These are phyloP conservation scores for Dendrobium huoshanense DNA, from an alignment of 106 monocot species.

Conservation along the genomic window DNA sequence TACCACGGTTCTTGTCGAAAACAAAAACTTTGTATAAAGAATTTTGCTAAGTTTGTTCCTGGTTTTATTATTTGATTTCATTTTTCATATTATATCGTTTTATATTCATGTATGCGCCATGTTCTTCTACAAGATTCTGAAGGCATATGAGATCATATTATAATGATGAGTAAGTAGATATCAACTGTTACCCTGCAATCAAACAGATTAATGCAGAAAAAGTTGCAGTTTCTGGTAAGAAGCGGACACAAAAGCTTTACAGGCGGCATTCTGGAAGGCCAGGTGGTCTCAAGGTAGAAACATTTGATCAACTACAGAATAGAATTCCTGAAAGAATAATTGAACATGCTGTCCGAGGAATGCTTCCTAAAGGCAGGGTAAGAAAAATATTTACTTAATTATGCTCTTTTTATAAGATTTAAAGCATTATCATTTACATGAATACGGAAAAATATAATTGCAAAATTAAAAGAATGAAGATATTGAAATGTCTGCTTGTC, in stretches of 20 bases:
- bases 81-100: not conserved
- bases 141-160: not conserved
- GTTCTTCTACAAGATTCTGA: not conserved
- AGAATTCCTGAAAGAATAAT: conserved; percentile 94
- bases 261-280: conserved; percentile 97
- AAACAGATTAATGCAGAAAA: conserved; percentile 91
- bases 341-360: conserved; percentile 87
- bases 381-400: not conserved
- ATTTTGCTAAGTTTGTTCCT: not conserved
- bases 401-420: not conserved
- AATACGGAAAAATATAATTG: not conserved
- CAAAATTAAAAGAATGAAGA: not conserved
- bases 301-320: conserved; percentile 89
- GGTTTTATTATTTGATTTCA: not conserved
- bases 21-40: not conserved
- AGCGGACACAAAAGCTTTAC: conserved; percentile 82
- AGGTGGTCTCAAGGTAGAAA: conserved; percentile 86
- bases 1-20: too few relatives aligned
- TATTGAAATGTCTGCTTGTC: too few relatives aligned
- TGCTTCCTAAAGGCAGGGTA: conserved; percentile 98
- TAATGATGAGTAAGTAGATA: not conserved
- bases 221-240: conserved; percentile 90
- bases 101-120: not conserved
- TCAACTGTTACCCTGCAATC: not conserved
- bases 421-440: not conserved